phyloP scores from a whole-genome alignment of 2,329 filamentous ascomycete genomes.

The Trichophyton simii region DNA sequence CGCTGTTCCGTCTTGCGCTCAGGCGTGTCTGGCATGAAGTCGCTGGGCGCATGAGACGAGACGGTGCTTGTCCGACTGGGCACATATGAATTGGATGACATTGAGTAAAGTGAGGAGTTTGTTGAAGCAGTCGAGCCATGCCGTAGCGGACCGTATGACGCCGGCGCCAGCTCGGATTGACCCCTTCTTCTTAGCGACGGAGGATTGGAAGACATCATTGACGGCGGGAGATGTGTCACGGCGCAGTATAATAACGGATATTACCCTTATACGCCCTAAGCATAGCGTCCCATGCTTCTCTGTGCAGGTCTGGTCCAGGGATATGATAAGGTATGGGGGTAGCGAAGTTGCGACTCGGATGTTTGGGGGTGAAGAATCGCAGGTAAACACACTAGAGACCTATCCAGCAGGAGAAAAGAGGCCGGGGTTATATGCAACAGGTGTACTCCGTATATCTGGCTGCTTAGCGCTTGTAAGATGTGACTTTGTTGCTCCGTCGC shows the following conservation, averaged over 20 bases:
- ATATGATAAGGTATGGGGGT: background rate
- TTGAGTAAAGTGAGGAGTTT: slow-evolving; percentile 41
- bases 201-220: slow-evolving; percentile 28
- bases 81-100: slow-evolving; percentile 36
- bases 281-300: slow-evolving; percentile 26
- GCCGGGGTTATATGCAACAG: background rate
- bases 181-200: slow-evolving; percentile 24
- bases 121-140: slow-evolving; percentile 46
- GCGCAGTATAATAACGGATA: slow-evolving; percentile 17
- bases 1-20: slow-evolving; percentile 5
- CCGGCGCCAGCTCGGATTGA: slow-evolving; percentile 29
- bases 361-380: background rate
- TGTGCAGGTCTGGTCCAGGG: background rate
- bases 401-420: background rate
- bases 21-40: slow-evolving; percentile 14
- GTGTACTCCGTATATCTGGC: background rate
- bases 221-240: slow-evolving; percentile 20
- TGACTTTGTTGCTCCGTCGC: background rate
- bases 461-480: background rate
- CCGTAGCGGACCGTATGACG: slow-evolving; percentile 37
- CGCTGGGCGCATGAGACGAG: slow-evolving; percentile 58
- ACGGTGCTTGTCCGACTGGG: slow-evolving; percentile 55
- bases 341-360: background rate
- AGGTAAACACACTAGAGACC: background rate
- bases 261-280: slow-evolving; percentile 23